Evolutionary conservation across 2,329 filamentous ascomycete species (phyloP).

Genomic region (Trichoderma breve): DNA sequence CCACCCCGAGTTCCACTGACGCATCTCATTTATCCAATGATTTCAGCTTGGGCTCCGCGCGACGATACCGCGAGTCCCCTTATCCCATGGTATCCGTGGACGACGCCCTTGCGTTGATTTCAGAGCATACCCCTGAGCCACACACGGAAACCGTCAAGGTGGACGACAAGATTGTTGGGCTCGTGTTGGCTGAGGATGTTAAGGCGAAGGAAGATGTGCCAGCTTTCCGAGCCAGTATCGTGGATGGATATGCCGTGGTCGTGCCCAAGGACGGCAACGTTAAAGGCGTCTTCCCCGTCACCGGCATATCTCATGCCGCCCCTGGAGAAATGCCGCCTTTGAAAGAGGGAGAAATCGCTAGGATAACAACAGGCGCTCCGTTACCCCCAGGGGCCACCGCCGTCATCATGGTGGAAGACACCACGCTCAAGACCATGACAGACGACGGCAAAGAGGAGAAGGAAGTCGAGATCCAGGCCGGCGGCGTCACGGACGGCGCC

Average conservation of each 20-base stretch:
- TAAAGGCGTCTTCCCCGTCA: conserved; percentile 81
- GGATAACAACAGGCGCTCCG: conserved; percentile 93
- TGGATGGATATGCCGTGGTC: conserved; percentile 91
- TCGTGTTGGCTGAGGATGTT: conserved; percentile 80
- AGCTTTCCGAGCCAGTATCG: conserved; percentile 91
- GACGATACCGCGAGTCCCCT: conserved; percentile 78
- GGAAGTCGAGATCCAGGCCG: conserved; percentile 81
- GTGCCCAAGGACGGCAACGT: conserved; percentile 61
- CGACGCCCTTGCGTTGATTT: conserved; percentile 72
- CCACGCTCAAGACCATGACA: conserved; percentile 69
- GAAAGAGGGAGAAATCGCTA: conserved; percentile 71
- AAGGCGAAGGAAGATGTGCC: conserved; percentile 79
- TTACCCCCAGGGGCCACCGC: conserved; percentile 84
- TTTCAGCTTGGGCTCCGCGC: conserved; percentile 58
- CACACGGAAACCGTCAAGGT: conserved; percentile 59
- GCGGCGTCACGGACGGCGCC: conserved; percentile 71
- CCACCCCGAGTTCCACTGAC: conserved; percentile 56
- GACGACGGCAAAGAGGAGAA: conserved; percentile 81
- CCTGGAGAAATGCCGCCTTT: conserved; percentile 65
- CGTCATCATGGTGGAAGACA: conserved; percentile 93
- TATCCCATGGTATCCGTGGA: conserved; percentile 89
- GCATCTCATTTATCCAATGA: conserved; percentile 60
- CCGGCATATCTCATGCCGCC: conserved; percentile 81
- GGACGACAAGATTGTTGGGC: conserved; percentile 65
- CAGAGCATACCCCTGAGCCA: conserved; percentile 67